phyloP scores from a whole-genome alignment of 1,284 basidiomycete species.

The Cryptococcus wingfieldii region DNA sequence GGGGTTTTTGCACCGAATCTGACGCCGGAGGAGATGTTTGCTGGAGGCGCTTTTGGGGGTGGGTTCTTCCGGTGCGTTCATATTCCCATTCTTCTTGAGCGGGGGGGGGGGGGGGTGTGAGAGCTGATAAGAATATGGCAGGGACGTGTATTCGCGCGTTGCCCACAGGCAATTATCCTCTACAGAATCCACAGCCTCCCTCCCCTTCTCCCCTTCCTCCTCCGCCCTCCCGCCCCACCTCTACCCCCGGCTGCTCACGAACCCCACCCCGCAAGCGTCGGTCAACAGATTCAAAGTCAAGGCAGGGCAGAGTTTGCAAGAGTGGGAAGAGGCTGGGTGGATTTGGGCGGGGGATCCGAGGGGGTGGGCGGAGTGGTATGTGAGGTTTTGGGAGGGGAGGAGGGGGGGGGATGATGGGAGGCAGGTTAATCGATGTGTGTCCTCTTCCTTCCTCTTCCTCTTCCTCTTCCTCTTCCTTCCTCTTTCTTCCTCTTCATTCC shows the following conservation, averaged over 20 bases:
- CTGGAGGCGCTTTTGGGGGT: conserved; percentile 51
- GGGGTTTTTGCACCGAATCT: conserved; percentile 50
- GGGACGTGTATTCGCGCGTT: conserved; percentile 37
- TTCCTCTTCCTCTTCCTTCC: neutral
- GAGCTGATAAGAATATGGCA: conserved; percentile 1
- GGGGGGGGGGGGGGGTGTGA: no score
- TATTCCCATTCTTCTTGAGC: no score
- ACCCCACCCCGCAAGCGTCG: conserved; percentile 33
- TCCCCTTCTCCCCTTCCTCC: no score
- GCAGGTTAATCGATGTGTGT: conserved; percentile 50
- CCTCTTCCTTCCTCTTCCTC: neutral
- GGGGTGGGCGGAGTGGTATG: conserved; percentile 53
- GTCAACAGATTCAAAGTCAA: conserved; percentile 49
- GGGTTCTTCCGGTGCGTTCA: no score
- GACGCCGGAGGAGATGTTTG: conserved; percentile 51
- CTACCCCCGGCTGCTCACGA: conserved; percentile 20
- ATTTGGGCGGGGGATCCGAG: conserved; percentile 50
- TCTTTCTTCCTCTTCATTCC: neutral
- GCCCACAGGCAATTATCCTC: conserved; percentile 20
- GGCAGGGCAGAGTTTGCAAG: conserved; percentile 50
- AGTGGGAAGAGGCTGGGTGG: conserved; percentile 54
- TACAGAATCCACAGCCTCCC: conserved; percentile 14
- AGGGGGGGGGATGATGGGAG: conserved; percentile 50
- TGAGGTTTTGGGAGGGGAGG: conserved; percentile 51
- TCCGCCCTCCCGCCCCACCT: conserved; percentile 11